Base-by-base conservation (phyloP, 2,329 filamentous ascomycete species). In the Beauveria scarabaeidicola region DNA sequence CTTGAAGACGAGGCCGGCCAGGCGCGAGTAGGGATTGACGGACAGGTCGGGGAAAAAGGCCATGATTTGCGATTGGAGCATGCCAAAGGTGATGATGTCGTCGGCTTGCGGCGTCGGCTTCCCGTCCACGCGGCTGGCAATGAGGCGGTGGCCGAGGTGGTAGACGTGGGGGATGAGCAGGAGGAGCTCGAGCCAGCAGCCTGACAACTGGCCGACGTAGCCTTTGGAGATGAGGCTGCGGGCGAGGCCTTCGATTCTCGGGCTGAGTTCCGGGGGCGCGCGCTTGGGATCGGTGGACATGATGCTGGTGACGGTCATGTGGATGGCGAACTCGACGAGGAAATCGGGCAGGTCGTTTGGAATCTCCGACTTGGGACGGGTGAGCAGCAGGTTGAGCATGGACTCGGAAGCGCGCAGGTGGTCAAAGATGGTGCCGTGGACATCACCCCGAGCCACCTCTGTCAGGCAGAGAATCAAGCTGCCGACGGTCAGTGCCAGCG, bases 251-350 rank as follows among this genome's bases (percentile, higher is more conserved):
- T 72, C 67, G 8, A 75, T 69, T 1, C 69, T 64, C 0, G 66
- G 67, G 47, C 67, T 72, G 13, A 74, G 64, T 0, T 69, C 63
- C n/a, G 71, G 67, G 0, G 66, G 66, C 17, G 62, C 65, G 38
- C 69, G 64, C n/a, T 67, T 64, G 0, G 68, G 65, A 50, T 74
- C 61, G 36, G 77, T 73, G 0, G 77, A 77, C 48, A 79, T 76
- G 72, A 79, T 77, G 64, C 76, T 78, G 7, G 75, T 72, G 3
- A 74, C 72, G 3, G 75, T 72, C 50, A 76, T 78, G 65, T 79
- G 77, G 61, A 76, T 73, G 61, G 78, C 79, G 43, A 78, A 79
- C 64, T 79, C 77, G 50, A 78, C 71, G 3, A 79, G 71, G 53
- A 78, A 78, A 29, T 77, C 72, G 29, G 73, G 71, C 3, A 79